Base-by-base conservation (phyloP, 768 basidiomycete species). In the Fomitopsis pulvina region DNA sequence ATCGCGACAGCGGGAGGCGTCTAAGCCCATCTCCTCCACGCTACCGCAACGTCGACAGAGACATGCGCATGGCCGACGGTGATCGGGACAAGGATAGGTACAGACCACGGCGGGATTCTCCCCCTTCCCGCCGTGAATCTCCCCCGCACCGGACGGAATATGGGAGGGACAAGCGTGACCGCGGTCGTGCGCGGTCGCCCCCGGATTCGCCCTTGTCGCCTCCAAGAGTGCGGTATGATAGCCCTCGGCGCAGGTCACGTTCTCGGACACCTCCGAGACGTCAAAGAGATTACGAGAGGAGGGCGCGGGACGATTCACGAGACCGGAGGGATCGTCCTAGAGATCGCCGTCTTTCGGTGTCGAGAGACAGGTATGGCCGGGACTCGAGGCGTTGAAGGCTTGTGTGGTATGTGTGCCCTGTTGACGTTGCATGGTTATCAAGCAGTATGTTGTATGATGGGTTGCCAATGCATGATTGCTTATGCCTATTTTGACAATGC, bases 21-120 rank as follows among this genome's bases (percentile, higher is more conserved):
- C 57, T 64, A 16, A 59, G 63, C 22, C 55, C 50, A 32, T 60
- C 59, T 41, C 54, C 55, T 50, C 50, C 56, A 20, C 50, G 59
- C 24, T 52, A 54, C 32, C 57, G 56, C 1, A 45, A 52, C 38
- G 46, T 21, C 34, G 46, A 47, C 34, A 47, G 45, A 28, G 41
- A 41, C 20, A 18, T 37, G 4, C 34, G 34, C 7, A 29, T 21
- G 47, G 39, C 37, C 47, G 45, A 52, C 37, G 25, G 51, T 24
- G 52, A 54, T 20, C 37, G 50, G 12, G 51, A 51, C 14, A 52
- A 53, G 26, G 52, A 50, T 45, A 55, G 52, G 45, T 48, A 60
- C 57, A 18, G 53, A 32, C 45, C 59, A 20, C 60, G 58, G 11
- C 49, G 50, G 12, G 62, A 59, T 30, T 59, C 59, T 38, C 58